Conservation (phyloP, 176 grass and related monocot species). For the Musa schizocarpa region DNA sequence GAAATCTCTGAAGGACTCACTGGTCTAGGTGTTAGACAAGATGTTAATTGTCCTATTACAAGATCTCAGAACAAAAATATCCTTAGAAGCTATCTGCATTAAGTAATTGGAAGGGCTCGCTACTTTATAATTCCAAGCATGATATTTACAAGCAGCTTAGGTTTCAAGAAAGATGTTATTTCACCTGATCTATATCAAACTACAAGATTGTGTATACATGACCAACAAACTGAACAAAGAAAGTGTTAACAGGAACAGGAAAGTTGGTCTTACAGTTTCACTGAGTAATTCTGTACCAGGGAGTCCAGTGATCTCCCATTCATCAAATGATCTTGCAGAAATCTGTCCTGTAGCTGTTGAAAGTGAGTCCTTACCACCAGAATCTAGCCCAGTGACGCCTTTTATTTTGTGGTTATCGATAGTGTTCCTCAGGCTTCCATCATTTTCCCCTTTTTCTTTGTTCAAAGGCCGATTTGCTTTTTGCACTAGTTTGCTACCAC, state of each 20-base stretch:
- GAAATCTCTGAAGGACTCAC: no score
- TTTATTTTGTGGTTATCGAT: constrained; percentile 49
- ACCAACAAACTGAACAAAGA: background rate
- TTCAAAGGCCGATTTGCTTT: constrained; percentile 45
- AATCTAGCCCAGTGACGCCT: constrained; percentile 39
- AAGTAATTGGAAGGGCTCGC: no score
- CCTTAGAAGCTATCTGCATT: no score
- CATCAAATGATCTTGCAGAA: constrained; percentile 54
- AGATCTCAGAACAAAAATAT: no score
- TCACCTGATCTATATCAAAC: background rate
- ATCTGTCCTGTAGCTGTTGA: constrained; percentile 32
- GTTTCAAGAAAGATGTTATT: no score
- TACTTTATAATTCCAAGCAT: no score
- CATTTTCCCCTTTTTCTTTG: constrained; percentile 41
- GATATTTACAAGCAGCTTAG: no score
- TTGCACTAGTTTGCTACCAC: constrained; percentile 48
- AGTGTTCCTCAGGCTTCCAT: constrained; percentile 47
- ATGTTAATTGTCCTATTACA: no score
- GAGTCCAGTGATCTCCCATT: constrained; percentile 91
- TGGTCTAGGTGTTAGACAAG: no score
- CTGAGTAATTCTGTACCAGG: constrained; percentile 80
- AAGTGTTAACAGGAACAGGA: background rate
- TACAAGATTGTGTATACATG: background rate
- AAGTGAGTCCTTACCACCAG: constrained; percentile 41
- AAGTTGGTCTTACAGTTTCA: constrained; percentile 42